Evolutionary conservation across 768 basidiomycete genomes (phyloP).

Genomic region (Hypsizygus marmoreus): DNA sequence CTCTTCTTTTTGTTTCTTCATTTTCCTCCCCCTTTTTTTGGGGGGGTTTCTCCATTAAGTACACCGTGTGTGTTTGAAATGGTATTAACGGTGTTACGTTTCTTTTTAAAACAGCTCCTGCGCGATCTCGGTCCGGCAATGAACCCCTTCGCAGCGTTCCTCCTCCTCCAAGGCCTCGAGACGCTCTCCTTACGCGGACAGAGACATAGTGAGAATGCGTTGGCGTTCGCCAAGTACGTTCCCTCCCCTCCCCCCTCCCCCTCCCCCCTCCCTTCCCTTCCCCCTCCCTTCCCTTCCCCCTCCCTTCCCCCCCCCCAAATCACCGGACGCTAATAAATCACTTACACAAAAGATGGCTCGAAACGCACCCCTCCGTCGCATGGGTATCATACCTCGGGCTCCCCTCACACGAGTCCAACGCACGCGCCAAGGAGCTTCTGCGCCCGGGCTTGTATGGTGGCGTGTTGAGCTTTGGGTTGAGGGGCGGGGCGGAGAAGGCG

Average conservation of each 20-base stretch:
- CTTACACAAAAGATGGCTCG: slow-evolving; percentile 47
- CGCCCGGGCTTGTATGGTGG: slow-evolving; percentile 64
- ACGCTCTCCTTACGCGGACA: slow-evolving; percentile 73
- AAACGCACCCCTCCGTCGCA: slow-evolving; percentile 61
- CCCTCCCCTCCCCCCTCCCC: background rate
- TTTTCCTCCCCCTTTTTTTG: no score
- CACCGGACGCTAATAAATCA: slow-evolving; percentile 13
- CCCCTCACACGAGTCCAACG: slow-evolving; percentile 58
- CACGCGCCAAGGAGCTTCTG: slow-evolving; percentile 56
- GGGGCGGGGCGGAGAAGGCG: slow-evolving; percentile 54
- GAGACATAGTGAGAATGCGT: slow-evolving; percentile 72
- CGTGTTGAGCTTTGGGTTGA: slow-evolving; percentile 77
- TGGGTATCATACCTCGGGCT: slow-evolving; percentile 86
- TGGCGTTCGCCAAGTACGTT: slow-evolving; percentile 60
- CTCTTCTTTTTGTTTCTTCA: background rate
- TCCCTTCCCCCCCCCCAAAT: background rate
- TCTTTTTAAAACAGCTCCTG: slow-evolving; percentile 33
- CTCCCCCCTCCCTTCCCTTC: background rate
- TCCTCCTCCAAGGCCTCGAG: slow-evolving; percentile 79
- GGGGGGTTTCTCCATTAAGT: no score
- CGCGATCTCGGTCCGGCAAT: slow-evolving; percentile 68
- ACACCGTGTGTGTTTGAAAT: no score
- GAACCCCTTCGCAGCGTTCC: slow-evolving; percentile 76
- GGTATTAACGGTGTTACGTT: no score
- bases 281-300: background rate